Conservation (phyloP, 2,329 filamentous ascomycete species). For the Penicillium decumbens region DNA sequence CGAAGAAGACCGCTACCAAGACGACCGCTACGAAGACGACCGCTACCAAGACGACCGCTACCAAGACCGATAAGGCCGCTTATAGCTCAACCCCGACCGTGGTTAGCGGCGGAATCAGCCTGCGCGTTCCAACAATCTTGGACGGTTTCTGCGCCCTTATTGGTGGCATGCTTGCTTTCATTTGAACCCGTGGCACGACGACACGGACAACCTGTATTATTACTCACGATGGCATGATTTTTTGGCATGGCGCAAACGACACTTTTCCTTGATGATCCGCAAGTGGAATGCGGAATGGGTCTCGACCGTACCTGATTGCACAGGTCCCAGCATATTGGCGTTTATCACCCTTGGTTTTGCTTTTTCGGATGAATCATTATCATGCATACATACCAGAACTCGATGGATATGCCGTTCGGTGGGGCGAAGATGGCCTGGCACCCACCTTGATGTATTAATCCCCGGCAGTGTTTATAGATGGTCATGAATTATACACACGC, state of each 20-base stretch:
- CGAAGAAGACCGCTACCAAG: neutral
- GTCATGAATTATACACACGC: constrained; percentile 1
- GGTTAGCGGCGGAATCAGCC: constrained; percentile 15
- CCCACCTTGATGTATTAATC: constrained; percentile 1
- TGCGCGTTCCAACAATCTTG: constrained; percentile 12
- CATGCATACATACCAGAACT: constrained; percentile 1
- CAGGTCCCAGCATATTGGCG: constrained; percentile 16
- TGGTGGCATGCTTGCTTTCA: constrained; percentile 14
- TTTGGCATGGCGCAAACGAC: constrained; percentile 17
- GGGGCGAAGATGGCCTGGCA: neutral
- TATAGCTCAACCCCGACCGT: constrained; percentile 5
- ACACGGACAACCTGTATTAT: constrained; percentile 15
- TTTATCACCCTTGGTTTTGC: constrained; percentile 2
- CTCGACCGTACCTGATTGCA: constrained; percentile 4
- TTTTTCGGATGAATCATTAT: constrained; percentile 5
- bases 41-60: constrained; percentile 6
- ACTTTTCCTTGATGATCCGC: neutral
- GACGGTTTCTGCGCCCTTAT: constrained; percentile 24
- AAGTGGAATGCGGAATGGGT: constrained; percentile 8
- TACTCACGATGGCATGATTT: constrained; percentile 20
- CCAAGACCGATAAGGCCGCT: neutral
- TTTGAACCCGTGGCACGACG: constrained; percentile 14
- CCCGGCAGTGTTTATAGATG: neutral
- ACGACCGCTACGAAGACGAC: constrained; percentile 7
- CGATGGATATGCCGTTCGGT: neutral